Percentiles rank a stretch among this genome's conserved stretches.
phyloP scores from a whole-genome alignment of 805 yeast genomes.

The Kuraishia floccosa region DNA sequence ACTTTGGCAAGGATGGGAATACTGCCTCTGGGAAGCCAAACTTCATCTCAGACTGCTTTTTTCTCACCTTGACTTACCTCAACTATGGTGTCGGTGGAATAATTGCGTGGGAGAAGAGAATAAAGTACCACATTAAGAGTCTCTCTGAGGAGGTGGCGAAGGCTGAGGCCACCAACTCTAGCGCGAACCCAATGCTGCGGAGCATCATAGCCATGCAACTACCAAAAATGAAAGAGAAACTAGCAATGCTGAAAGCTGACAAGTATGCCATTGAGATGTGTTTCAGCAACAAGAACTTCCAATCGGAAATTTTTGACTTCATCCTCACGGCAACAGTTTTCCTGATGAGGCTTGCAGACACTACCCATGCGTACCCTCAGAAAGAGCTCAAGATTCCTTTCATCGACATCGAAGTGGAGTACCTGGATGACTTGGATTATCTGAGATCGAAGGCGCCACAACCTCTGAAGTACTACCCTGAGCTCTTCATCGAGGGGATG shows the following conservation, averaged over 20 bases:
- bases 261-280: conserved; percentile 54
- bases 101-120: conserved; percentile 40
- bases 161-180: conserved; percentile 23
- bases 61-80: conserved; percentile 61
- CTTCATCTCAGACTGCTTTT: conserved; percentile 89
- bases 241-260: conserved; percentile 25
- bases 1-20: conserved; percentile 28
- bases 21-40: conserved; percentile 34
- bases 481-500: conserved; percentile 73
- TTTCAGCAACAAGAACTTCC: conserved; percentile 43
- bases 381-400: conserved; percentile 40
- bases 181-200: conserved; percentile 15
- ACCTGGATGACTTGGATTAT: conserved; percentile 66
- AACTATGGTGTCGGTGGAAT: conserved; percentile 89
- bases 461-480: conserved; percentile 81
- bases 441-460: conserved; percentile 53
- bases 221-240: conserved; percentile 19
- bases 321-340: conserved; percentile 67
- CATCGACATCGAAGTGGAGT: conserved; percentile 46
- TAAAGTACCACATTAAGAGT: conserved; percentile 36
- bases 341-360: conserved; percentile 63
- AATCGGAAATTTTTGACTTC: conserved; percentile 64
- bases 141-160: conserved; percentile 41
- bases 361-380: conserved; percentile 51
- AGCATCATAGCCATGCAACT: conserved; percentile 15